Evolutionary conservation across 176 grass and related monocot genomes (phyloP), one percentile per base, ranked within the genome.

Genomic region (Eragrostis curvula): DNA sequence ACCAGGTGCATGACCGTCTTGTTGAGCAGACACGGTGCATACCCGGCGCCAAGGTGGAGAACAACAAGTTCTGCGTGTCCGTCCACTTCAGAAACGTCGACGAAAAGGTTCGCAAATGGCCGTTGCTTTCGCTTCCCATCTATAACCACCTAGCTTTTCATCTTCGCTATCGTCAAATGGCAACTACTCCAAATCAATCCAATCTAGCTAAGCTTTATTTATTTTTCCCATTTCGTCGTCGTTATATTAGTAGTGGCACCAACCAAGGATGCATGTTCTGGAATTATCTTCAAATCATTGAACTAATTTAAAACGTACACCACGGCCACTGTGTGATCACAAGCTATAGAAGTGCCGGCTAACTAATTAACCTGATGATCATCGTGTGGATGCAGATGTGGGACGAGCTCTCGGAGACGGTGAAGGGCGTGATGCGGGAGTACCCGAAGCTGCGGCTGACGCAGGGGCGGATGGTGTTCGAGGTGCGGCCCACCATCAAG

Each of bases 401-500:
- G 94, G 71, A 53, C 7, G 10, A 62, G 47, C 46, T 97, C 36
- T 72, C 83, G 10, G 91, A 91, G 66, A 78, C 81, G 48, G 94
- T 97, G 53, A 90, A 80, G 64, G 25, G 23, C 11, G 94, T 97
- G 71, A 49, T 97, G 45, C 73, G 71, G 2, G 79, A 79, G n/a
- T 97, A 90, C 85, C 94, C 91, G 12, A 78, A 81, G 83, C 86
- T 97, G 60, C 63, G 58, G 80, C 75, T 94, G 68, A 88, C 87
- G 69, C 87, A 86, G 66, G 94, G 94, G 65, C 79, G 94, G 53
- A 97, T 88, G 94, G 94, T 97, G 70, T 11, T 97, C 9, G 94
- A 97, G 89, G 93, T 97, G 73, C 89, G 94, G 7, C 94, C 94
- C 7, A 79, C 73, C 61, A 97, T 97, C 82, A 94, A 97, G 70